Percentiles rank a stretch among this genome's conserved stretches.
Evolutionary conservation across 2,329 filamentous ascomycete genomes (phyloP).

Genomic region (Daldinia eschscholtzii): DNA sequence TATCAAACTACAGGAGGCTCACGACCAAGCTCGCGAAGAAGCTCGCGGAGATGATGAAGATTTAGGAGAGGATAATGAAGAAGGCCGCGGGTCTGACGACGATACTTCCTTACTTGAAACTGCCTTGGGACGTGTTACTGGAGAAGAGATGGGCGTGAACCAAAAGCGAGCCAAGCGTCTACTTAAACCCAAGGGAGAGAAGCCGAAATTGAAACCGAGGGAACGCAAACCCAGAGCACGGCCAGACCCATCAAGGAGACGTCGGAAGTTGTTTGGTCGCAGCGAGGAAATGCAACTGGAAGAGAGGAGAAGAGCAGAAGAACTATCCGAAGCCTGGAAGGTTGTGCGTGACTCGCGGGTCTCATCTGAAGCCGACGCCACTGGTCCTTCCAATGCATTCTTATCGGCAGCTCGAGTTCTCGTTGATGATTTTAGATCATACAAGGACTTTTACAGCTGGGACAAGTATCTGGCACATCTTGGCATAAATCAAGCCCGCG

Average conservation of each 20-base stretch:
- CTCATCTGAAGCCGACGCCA: constrained; percentile 48
- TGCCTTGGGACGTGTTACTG: constrained; percentile 39
- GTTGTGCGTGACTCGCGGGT: constrained; percentile 54
- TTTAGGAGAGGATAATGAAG: constrained; percentile 50
- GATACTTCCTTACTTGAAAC: constrained; percentile 41
- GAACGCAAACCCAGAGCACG: constrained; percentile 42
- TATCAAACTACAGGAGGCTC: constrained; percentile 70
- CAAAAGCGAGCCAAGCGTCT: constrained; percentile 37
- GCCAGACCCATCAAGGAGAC: constrained; percentile 43
- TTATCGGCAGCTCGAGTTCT: constrained; percentile 71
- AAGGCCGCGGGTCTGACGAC: constrained; percentile 45
- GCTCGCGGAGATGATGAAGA: constrained; percentile 48
- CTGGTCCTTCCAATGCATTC: constrained; percentile 64
- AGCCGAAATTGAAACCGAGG: constrained; percentile 33
- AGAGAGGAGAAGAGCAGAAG: constrained; percentile 51
- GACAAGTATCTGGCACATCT: constrained; percentile 73
- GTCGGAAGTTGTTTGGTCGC: constrained; percentile 51
- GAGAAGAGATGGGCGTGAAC: constrained; percentile 46
- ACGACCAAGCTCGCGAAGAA: constrained; percentile 53
- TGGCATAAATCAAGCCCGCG: constrained; percentile 57
- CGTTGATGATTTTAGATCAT: constrained; percentile 72
- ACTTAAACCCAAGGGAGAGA: constrained; percentile 19
- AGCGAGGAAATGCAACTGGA: constrained; percentile 50
- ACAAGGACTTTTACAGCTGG: constrained; percentile 75
- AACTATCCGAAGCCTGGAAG: constrained; percentile 54